Evolutionary conservation across 495 filamentous ascomycete species (phyloP).

Genomic region (Barbatosphaeria neglecta): DNA sequence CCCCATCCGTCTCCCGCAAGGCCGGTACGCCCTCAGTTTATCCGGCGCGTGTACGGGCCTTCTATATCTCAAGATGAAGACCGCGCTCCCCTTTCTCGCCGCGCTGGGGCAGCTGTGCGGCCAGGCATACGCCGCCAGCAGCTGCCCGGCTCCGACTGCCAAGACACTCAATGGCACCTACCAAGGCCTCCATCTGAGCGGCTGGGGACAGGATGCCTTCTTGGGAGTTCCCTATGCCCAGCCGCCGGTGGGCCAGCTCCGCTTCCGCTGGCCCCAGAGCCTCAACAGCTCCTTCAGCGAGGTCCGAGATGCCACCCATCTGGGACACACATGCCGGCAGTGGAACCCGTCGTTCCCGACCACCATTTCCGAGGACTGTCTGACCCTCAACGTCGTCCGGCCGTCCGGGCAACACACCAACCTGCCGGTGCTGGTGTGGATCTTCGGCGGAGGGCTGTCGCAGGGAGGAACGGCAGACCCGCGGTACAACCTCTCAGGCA

Average conservation of each 20-base stretch:
- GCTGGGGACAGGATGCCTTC: slow-evolving; percentile 39
- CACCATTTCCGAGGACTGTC: slow-evolving; percentile 28
- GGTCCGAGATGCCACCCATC: slow-evolving; percentile 29
- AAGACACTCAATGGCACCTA: slow-evolving; percentile 29
- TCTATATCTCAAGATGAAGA: background rate
- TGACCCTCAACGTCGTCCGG: slow-evolving; percentile 19
- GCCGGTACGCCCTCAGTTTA: background rate
- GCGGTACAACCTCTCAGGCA: slow-evolving; percentile 41
- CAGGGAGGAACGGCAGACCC: slow-evolving; percentile 34
- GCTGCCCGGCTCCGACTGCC: background rate
- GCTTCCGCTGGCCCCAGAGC: slow-evolving; percentile 34
- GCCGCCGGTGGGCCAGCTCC: slow-evolving; percentile 31
- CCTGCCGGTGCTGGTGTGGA: slow-evolving; percentile 41
- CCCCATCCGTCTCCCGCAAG: background rate
- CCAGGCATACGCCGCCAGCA: background rate
- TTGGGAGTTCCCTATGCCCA: slow-evolving; percentile 42
- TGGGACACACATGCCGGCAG: slow-evolving; percentile 39
- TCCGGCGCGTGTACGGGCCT: no score
- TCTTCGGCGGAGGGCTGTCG: slow-evolving; percentile 48
- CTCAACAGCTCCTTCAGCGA: slow-evolving; percentile 32
- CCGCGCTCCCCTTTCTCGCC: background rate
- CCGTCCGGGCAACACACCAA: slow-evolving; percentile 4
- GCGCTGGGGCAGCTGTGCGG: background rate
- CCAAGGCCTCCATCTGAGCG: slow-evolving; percentile 21
- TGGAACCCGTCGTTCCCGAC: slow-evolving; percentile 17